A percentile compares a stretch with the other conserved stretches of the same genome.
phyloP scores from a whole-genome alignment of 2,329 filamentous ascomycete species.

The Pseudocercospora vitis region DNA sequence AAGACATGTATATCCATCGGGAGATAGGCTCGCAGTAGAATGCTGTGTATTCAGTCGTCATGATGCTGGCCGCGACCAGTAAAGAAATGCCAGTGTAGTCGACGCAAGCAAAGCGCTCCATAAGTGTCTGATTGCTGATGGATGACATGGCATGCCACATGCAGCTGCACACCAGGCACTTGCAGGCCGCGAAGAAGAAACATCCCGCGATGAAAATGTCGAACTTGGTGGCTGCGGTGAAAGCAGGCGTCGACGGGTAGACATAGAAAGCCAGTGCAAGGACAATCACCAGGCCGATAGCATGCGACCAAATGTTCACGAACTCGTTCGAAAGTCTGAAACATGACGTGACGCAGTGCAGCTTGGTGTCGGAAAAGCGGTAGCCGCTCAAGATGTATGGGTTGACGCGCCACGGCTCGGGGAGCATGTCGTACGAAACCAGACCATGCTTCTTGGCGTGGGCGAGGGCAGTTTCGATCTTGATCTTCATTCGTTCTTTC shows the following conservation, averaged over 20 bases:
- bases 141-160: slow-evolving; percentile 99
- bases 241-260: slow-evolving; percentile 85
- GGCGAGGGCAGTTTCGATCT: slow-evolving; percentile 81
- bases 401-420: slow-evolving; percentile 90
- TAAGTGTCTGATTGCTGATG: slow-evolving; percentile 82
- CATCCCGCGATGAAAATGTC: slow-evolving; percentile 89
- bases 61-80: slow-evolving; percentile 91
- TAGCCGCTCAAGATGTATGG: slow-evolving; percentile 90
- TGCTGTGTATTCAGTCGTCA: slow-evolving; percentile 97
- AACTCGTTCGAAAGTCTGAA: slow-evolving; percentile 82
- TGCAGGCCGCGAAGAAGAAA: slow-evolving; percentile 94
- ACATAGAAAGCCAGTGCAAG: slow-evolving; percentile 91
- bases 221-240: slow-evolving; percentile 78
- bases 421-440: slow-evolving; percentile 85
- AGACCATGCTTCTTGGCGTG: slow-evolving; percentile 78
- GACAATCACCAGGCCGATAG: slow-evolving; percentile 83
- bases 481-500: slow-evolving; percentile 58
- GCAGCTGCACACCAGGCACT: slow-evolving; percentile 91
- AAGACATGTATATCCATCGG: slow-evolving; percentile 79
- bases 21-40: slow-evolving; percentile 95
- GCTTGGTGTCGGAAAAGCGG: slow-evolving; percentile 87
- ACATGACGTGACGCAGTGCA: slow-evolving; percentile 81
- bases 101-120: slow-evolving; percentile 95
- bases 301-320: slow-evolving; percentile 97
- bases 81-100: slow-evolving; percentile 98